These are phyloP conservation scores for Seiridium unicorne DNA, from an alignment of 2,329 filamentous ascomycete species.

Conservation along the genomic window DNA sequence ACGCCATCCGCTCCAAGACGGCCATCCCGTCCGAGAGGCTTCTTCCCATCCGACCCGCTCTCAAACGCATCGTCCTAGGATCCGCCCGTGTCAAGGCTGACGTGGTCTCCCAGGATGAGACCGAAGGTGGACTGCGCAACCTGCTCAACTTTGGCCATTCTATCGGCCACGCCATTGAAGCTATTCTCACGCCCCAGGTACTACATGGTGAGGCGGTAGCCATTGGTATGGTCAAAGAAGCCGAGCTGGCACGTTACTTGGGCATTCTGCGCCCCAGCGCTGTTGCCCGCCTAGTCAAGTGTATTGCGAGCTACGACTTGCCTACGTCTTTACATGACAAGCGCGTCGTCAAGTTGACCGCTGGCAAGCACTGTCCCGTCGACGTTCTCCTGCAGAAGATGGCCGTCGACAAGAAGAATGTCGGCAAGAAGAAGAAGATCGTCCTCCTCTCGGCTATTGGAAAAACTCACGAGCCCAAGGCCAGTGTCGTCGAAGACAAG, in stretches of 20 bases:
- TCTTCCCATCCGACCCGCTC: conserved; percentile 64
- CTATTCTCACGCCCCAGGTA: conserved; percentile 90
- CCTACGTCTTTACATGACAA: conserved; percentile 85
- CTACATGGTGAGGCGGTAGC: conserved; percentile 95
- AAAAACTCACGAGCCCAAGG: conserved; percentile 80
- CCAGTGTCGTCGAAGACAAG: conserved; percentile 83
- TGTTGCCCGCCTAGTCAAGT: conserved; percentile 86
- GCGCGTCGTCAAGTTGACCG: conserved; percentile 76
- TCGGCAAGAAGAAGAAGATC: conserved; percentile 92
- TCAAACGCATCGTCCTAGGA: conserved; percentile 80
- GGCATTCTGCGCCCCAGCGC: conserved; percentile 83
- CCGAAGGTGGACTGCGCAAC: conserved; percentile 90
- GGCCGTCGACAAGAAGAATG: conserved; percentile 99
- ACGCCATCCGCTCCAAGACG: conserved; percentile 63
- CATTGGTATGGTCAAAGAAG: conserved; percentile 98
- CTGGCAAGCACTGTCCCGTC: conserved; percentile 83
- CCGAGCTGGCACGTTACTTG: conserved; percentile 85
- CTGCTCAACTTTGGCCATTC: conserved; percentile 97
- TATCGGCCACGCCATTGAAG: conserved; percentile 95
- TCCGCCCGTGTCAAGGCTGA: conserved; percentile 92
- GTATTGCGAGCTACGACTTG: conserved; percentile 88
- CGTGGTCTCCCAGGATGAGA: conserved; percentile 91
- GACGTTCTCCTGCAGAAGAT: conserved; percentile 87
- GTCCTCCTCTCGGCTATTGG: conserved; percentile 90
- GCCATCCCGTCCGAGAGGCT: conserved; percentile 58